Evolutionary conservation across 495 filamentous ascomycete species (phyloP).

Genomic region (Tricharina praecox): DNA sequence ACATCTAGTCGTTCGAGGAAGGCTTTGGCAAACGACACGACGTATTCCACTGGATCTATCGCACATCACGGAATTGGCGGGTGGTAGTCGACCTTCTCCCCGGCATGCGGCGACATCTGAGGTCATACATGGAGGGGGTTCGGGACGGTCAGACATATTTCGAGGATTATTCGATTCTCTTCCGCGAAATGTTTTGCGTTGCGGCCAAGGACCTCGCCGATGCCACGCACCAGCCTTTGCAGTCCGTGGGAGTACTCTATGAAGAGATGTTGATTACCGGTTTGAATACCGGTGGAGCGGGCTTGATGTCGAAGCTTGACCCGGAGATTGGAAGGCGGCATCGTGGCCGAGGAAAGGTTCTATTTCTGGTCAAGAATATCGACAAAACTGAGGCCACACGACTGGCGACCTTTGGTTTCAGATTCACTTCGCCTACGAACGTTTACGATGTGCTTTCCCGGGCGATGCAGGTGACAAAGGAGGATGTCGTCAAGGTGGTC

Average conservation of each 20-base stretch:
- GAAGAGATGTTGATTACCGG: slow-evolving; percentile 60
- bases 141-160: slow-evolving; percentile 23
- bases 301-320: not conserved
- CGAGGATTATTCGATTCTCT: slow-evolving; percentile 53
- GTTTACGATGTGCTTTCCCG: slow-evolving; percentile 49
- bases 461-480: slow-evolving; percentile 50
- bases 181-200: slow-evolving; percentile 76
- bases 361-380: slow-evolving; percentile 62
- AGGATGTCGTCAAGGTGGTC: slow-evolving; percentile 39
- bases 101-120: slow-evolving; percentile 47
- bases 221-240: slow-evolving; percentile 42
- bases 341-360: slow-evolving; percentile 32
- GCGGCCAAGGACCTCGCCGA: slow-evolving; percentile 57
- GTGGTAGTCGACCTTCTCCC: slow-evolving; percentile 48
- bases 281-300: not conserved
- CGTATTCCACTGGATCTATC: slow-evolving; percentile 75
- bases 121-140: slow-evolving; percentile 21
- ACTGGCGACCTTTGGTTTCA: slow-evolving; percentile 55
- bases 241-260: slow-evolving; percentile 55
- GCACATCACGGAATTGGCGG: slow-evolving; percentile 59
- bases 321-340: not conserved
- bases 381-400: slow-evolving; percentile 29
- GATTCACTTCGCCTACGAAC: slow-evolving; percentile 53
- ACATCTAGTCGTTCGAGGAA: slow-evolving; percentile 47
- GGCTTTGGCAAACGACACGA: slow-evolving; percentile 60